Evolutionary conservation across 176 grass and related monocot genomes (phyloP), one percentile per base, ranked within the genome.

Genomic region (Eleusine indica): DNA sequence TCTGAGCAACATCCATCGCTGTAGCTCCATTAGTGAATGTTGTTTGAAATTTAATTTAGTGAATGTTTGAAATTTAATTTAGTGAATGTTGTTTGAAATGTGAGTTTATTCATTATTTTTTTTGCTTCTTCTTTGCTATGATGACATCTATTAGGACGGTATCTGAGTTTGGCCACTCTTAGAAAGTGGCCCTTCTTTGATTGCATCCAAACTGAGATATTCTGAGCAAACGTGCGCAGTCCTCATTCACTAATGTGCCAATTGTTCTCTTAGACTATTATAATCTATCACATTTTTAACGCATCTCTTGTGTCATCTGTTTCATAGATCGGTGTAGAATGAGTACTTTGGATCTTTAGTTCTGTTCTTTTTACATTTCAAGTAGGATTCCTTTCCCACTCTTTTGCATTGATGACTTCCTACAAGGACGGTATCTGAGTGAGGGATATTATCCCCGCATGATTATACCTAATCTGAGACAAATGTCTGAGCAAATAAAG

Each of bases 141-240:
- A 84, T 68, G 81, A 69, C 52, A 61, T 21, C 21, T 57, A 67
- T 19, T 68, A 74, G 87, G 81, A 88, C 40, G 60, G 58, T 75
- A 75, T 83, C 58, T 83, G 71, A 74, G 70, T 74, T 39, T 18
- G 58, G 42, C 0, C 9, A 7, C 47, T 48, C 47, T 48, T 48
- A 48, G 47, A 48, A 48, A 48, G 47, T 65, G 43, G 22, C 17
- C 44, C 61, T 66, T 66, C 21, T 17, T 6, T 76, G 82, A 84
- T 84, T 77, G 60, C 22, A 61, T 38, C 64, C 32, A 35, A 35
- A 35, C 32, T 35, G 32, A 35, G 32, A 35, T 35, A 35, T 35
- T 35, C 32, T 35, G 32, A 35, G 32, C 32, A 35, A 35, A 35
- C 32, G 32, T 35, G 32, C 1, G 32, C 32, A 35, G 32, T 35